Evolutionary conservation across 1,284 basidiomycete species (phyloP).

Genomic region (Farysia itapuensis): DNA sequence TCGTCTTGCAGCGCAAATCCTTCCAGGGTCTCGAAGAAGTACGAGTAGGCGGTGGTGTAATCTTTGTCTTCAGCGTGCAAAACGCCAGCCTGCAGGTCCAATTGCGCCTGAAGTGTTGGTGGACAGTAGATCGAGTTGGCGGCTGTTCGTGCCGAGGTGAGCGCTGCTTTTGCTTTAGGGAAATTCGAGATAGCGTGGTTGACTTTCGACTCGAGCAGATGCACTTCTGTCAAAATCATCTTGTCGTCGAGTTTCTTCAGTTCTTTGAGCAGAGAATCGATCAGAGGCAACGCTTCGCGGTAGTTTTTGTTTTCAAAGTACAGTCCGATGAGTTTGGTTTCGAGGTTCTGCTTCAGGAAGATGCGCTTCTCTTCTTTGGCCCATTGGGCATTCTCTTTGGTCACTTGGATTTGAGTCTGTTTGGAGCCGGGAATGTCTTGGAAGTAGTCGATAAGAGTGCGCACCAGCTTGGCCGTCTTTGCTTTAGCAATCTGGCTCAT

Average conservation of each 20-base stretch:
- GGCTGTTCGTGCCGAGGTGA: slow-evolving; percentile 89
- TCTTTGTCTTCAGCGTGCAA: slow-evolving; percentile 97
- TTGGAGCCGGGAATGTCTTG: slow-evolving; percentile 74
- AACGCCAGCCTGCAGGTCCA: slow-evolving; percentile 89
- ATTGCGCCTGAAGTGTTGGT: slow-evolving; percentile 82
- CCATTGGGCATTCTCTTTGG: slow-evolving; percentile 90
- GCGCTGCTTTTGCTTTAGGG: slow-evolving; percentile 88
- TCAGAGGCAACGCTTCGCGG: slow-evolving; percentile 77
- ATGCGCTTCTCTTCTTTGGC: slow-evolving; percentile 88
- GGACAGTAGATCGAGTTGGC: slow-evolving; percentile 98
- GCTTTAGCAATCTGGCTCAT: slow-evolving; percentile 95
- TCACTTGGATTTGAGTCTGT: slow-evolving; percentile 79
- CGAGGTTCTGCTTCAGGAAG: slow-evolving; percentile 90
- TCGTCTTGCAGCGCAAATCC: slow-evolving; percentile 71
- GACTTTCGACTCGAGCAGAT: slow-evolving; percentile 86
- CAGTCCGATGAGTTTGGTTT: slow-evolving; percentile 81
- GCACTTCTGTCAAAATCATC: slow-evolving; percentile 95
- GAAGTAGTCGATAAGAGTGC: slow-evolving; percentile 89
- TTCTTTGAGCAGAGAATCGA: slow-evolving; percentile 82
- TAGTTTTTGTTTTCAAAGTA: slow-evolving; percentile 78
- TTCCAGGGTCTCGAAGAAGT: slow-evolving; percentile 97
- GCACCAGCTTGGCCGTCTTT: slow-evolving; percentile 88
- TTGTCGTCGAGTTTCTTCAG: slow-evolving; percentile 94
- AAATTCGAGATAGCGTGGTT: slow-evolving; percentile 89
- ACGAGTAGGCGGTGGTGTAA: slow-evolving; percentile 92